These are phyloP conservation scores for Fusarium humuli DNA, from an alignment of 2,329 filamentous ascomycete genomes.

Conservation along the genomic window DNA sequence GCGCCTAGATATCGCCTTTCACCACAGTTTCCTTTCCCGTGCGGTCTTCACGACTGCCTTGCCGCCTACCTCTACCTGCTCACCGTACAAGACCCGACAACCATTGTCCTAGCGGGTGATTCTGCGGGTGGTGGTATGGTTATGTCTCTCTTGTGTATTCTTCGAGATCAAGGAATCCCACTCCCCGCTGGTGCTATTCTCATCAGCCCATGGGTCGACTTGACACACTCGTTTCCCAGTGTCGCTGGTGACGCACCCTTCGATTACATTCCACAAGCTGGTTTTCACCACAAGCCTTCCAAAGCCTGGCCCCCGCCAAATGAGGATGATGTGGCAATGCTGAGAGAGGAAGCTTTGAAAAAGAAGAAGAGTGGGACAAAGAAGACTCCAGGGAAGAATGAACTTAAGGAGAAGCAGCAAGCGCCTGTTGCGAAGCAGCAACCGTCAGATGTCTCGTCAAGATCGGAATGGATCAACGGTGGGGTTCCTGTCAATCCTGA, in stretches of 20 bases:
- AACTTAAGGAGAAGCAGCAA: slow-evolving; percentile 51
- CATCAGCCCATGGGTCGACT: slow-evolving; percentile 94
- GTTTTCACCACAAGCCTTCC: slow-evolving; percentile 92
- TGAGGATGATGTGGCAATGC: slow-evolving; percentile 73
- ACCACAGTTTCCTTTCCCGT: slow-evolving; percentile 96
- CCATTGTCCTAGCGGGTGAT: slow-evolving; percentile 90
- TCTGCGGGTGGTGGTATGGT: slow-evolving; percentile 95
- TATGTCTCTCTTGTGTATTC: slow-evolving; percentile 78
- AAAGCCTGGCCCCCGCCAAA: slow-evolving; percentile 93
- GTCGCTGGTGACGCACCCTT: slow-evolving; percentile 76
- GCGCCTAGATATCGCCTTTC: slow-evolving; percentile 88
- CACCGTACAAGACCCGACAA: slow-evolving; percentile 78
- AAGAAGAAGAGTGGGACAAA: slow-evolving; percentile 45
- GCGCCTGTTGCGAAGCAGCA: slow-evolving; percentile 48
- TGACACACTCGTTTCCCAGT: slow-evolving; percentile 96
- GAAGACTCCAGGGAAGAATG: slow-evolving; percentile 35
- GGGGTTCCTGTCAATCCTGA: slow-evolving; percentile 46
- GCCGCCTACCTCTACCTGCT: slow-evolving; percentile 89
- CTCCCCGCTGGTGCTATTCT: slow-evolving; percentile 90
- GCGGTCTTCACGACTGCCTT: slow-evolving; percentile 88
- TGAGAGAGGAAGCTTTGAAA: slow-evolving; percentile 64
- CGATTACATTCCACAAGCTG: slow-evolving; percentile 89
- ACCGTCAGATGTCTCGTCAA: slow-evolving; percentile 34
- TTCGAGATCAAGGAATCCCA: slow-evolving; percentile 85
- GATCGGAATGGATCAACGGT: slow-evolving; percentile 46